Base-by-base conservation (phyloP, 768 basidiomycete species). In the Tricholomella constricta region DNA sequence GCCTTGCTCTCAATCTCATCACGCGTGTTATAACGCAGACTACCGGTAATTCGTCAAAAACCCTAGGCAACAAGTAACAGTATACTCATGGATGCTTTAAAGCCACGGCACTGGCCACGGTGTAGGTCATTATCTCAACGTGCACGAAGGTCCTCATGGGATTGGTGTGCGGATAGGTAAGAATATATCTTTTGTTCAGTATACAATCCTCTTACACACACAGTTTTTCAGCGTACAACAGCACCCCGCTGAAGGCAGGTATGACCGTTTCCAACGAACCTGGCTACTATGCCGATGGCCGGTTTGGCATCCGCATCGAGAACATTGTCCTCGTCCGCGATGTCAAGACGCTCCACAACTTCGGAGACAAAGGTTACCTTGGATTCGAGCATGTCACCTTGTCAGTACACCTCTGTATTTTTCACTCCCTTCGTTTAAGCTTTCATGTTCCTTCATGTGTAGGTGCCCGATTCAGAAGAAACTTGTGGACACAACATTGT, bases 181-280 rank as follows among this genome's bases (percentile, higher is more conserved):
- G 61, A 48, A 11, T 58, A 51, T 35, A 17, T 14, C 6, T 45
- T 32, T 58, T 20, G 22, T 27, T 14, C 19, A 29, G 9, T 7
- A 17, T 32, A 7, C 17, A 17, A 26, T n/a, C n/a, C 38, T 4
- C 46, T 37, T 19, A 7, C 15, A 12, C 46, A 29, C 14, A 20
- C 25, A 9, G 46, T 50, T 25, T 54, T 46, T 6, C 45, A 84
- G 86, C 78, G 0, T 85, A 85, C 66, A 92, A 94, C 67, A 83
- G 68, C 35, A 81, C 84, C 0, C 65, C 87, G 0, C 69, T 98
- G 52, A 89, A 91, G 65, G 75, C 81, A 5, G 93, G 94, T 8
- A 93, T 94, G 89, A 92, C 92, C 0, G 76, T 98, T 22, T 94
- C 93, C 0, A 97, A 98, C 62, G 94, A 96, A 59, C 94, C 94